phyloP scores from a whole-genome alignment of 192 early-diverging fungal species.

The Glomus cerebriforme region DNA sequence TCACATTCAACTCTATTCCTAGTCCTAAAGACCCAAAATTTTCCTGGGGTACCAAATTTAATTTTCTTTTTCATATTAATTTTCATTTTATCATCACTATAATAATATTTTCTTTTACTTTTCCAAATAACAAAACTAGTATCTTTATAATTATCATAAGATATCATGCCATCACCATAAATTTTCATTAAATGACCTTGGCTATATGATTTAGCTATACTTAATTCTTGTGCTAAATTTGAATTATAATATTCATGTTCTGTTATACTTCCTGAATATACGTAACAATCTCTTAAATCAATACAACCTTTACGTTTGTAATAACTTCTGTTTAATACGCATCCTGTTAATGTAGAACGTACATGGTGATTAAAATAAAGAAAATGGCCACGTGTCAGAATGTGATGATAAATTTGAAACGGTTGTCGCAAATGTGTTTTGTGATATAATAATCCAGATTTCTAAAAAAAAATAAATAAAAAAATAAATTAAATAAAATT shows the following conservation, averaged over 20 bases:
- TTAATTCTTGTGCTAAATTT: constrained; percentile 37
- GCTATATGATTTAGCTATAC: constrained; percentile 13
- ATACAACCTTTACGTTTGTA: constrained; percentile 32
- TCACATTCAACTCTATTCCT: constrained; percentile 38
- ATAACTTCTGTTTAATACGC: constrained; percentile 21
- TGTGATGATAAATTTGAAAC: background rate
- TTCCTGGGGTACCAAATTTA: background rate
- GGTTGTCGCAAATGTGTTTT: background rate
- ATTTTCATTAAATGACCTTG: constrained; percentile 24
- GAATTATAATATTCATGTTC: constrained; percentile 28
- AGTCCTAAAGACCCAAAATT: constrained; percentile 29
- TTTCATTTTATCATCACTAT: constrained; percentile 23
- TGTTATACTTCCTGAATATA: constrained; percentile 41
- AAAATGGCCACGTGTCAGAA: background rate
- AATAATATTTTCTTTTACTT: constrained; percentile 37
- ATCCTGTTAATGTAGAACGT: background rate
- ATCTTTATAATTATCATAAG: constrained; percentile 41
- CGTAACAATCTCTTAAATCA: constrained; percentile 38
- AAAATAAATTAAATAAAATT: background rate
- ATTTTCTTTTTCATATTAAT: background rate
- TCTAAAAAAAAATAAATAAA: background rate
- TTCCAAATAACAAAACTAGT: constrained; percentile 45
- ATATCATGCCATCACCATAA: constrained; percentile 40
- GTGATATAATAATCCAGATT: background rate
- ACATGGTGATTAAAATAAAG: background rate